phyloP scores from a whole-genome alignment of 345 rosid species.

The Pugionium dolabratum region DNA sequence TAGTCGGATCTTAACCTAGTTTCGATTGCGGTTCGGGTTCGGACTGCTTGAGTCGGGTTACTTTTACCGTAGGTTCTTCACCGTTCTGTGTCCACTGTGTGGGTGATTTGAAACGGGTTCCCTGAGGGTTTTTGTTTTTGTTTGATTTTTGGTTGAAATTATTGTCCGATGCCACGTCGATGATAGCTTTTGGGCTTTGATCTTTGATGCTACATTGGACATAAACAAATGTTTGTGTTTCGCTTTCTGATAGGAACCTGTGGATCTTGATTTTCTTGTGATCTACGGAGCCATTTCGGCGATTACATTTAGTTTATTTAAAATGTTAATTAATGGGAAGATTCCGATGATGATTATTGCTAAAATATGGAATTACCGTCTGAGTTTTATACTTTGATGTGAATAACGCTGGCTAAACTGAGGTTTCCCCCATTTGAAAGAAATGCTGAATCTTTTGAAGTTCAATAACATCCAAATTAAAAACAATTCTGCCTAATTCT shows the following conservation, averaged over 20 bases:
- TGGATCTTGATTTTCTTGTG: slow-evolving; percentile 34
- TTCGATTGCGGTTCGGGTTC: neutral
- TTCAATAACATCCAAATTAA: too few species aligned
- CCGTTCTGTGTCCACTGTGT: slow-evolving; percentile 37
- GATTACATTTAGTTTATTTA: slow-evolving; percentile 25
- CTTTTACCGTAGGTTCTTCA: slow-evolving; percentile 10
- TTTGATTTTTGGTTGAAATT: neutral
- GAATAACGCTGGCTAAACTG: slow-evolving; percentile 39
- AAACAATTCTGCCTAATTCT: too few species aligned
- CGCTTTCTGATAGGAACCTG: slow-evolving; percentile 69
- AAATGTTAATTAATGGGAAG: neutral
- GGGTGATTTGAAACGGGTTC: slow-evolving; percentile 45
- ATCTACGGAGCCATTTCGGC: slow-evolving; percentile 44
- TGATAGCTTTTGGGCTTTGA: slow-evolving; percentile 41
- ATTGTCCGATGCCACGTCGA: slow-evolving; percentile 62
- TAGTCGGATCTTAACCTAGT: slow-evolving; percentile 18
- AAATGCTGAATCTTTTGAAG: neutral
- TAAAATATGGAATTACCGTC: slow-evolving; percentile 86
- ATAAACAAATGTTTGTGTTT: slow-evolving; percentile 44
- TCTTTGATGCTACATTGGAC: slow-evolving; percentile 64
- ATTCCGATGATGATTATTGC: slow-evolving; percentile 24
- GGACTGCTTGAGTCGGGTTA: slow-evolving; percentile 1
- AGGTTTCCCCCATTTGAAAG: neutral
- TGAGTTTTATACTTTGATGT: slow-evolving; percentile 47
- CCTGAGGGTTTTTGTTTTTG: slow-evolving; percentile 32